A percentile compares a stretch with the other conserved stretches of the same genome.
Evolutionary conservation across 1,284 basidiomycete genomes (phyloP).

Genomic region (Puccinia coronata): DNA sequence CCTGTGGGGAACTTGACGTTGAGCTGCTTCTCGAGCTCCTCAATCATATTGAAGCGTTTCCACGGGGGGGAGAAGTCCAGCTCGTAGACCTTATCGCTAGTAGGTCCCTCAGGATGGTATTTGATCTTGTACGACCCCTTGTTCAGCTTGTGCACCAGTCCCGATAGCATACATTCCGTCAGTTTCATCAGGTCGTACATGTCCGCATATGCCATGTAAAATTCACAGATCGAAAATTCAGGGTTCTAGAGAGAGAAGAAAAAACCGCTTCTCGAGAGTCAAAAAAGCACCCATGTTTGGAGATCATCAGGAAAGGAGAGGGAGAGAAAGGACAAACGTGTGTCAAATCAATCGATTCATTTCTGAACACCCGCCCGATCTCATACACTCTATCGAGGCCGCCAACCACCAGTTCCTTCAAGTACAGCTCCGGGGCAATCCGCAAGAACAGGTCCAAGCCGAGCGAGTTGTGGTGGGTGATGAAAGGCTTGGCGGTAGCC

Average conservation of each 20-base stretch:
- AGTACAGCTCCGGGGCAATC: conserved; percentile 94
- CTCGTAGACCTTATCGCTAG: conserved; percentile 67
- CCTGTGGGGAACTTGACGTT: conserved; percentile 89
- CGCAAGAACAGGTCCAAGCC: conserved; percentile 97
- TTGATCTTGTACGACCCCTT: conserved; percentile 74
- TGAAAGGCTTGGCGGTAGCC: conserved; percentile 96
- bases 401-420: conserved; percentile 96
- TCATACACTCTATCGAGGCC: conserved; percentile 97
- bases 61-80: conserved; percentile 94
- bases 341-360: conserved; percentile 97
- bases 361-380: conserved; percentile 96
- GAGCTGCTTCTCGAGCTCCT: conserved; percentile 90
- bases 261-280: no score
- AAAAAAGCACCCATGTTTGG: no score
- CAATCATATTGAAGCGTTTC: conserved; percentile 99
- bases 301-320: not conserved
- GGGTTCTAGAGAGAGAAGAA: conserved; percentile 56
- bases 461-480: conserved; percentile 99
- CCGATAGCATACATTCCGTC: conserved; percentile 87
- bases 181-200: conserved; percentile 99
- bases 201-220: conserved; percentile 99
- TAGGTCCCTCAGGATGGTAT: conserved; percentile 71
- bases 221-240: conserved; percentile 85
- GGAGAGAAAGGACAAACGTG: conserved; percentile 97
- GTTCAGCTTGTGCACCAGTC: conserved; percentile 84